Conservation (phyloP, 371 early-diverging fungal species). For the Aphelidium insulamus region DNA sequence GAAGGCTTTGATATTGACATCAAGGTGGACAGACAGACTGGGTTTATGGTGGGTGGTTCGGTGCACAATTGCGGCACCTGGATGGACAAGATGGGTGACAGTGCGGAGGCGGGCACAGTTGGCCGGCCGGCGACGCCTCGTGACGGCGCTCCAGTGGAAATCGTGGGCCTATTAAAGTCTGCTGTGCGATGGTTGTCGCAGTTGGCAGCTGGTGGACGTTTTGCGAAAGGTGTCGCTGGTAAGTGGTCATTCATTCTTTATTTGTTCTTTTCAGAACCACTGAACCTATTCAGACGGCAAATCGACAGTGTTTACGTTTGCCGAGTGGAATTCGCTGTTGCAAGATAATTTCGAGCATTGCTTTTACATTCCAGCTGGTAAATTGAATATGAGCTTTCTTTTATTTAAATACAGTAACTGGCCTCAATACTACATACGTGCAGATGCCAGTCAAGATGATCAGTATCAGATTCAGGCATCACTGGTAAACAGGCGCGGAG, state of each 20-base stretch:
- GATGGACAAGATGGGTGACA: conserved; percentile 99
- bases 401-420: conserved; percentile 8
- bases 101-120: conserved; percentile 62
- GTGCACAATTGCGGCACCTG: conserved; percentile 91
- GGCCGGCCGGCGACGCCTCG: conserved; percentile 84
- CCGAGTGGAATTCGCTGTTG: conserved; percentile 54
- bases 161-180: conserved; percentile 66
- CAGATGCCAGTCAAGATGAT: conserved; percentile 23
- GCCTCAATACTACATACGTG: not conserved
- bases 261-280: not conserved
- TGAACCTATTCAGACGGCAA: no score
- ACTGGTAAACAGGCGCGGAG: conserved; percentile 70
- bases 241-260: conserved; percentile 4
- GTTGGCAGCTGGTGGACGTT: conserved; percentile 14
- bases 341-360: conserved; percentile 58
- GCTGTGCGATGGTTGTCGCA: conserved; percentile 53
- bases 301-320: conserved; percentile 20
- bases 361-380: conserved; percentile 64
- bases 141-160: conserved; percentile 81
- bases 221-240: conserved; percentile 4
- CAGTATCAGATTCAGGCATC: conserved; percentile 32
- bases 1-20: conserved; percentile 70
- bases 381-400: conserved; percentile 2
- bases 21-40: conserved; percentile 38
- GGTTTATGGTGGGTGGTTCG: conserved; percentile 72